Evolutionary conservation across 352 stramenopile species (phyloP).

Genomic region (Globisporangium mamillatum): DNA sequence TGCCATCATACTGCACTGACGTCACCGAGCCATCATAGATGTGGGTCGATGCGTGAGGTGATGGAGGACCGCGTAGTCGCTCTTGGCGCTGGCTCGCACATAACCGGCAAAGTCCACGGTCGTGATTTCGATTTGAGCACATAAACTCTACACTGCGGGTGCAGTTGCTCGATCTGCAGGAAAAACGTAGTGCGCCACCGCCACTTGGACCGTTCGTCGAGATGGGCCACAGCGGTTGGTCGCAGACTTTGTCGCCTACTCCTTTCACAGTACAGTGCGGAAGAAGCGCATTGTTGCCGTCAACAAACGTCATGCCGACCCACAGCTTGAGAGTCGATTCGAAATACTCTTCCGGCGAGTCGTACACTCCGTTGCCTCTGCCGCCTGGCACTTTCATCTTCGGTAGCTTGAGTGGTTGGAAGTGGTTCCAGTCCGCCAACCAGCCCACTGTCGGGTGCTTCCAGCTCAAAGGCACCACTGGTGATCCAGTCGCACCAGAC

Average conservation of each 20-base stretch:
- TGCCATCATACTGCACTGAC: slow-evolving; percentile 54
- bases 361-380: slow-evolving; percentile 56
- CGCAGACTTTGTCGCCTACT: slow-evolving; percentile 52
- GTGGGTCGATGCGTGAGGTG: slow-evolving; percentile 65
- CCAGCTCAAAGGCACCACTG: slow-evolving; percentile 35
- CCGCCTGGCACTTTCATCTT: slow-evolving; percentile 62
- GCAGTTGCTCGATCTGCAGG: slow-evolving; percentile 58
- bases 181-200: slow-evolving; percentile 16
- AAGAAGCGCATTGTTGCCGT: slow-evolving; percentile 80
- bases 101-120: slow-evolving; percentile 53
- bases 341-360: slow-evolving; percentile 78
- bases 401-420: slow-evolving; percentile 64
- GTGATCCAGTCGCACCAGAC: not conserved
- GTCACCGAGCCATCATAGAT: slow-evolving; percentile 71
- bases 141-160: slow-evolving; percentile 47
- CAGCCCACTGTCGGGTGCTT: slow-evolving; percentile 66
- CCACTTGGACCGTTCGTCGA: slow-evolving; percentile 5
- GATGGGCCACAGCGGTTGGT: slow-evolving; percentile 68
- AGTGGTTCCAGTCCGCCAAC: slow-evolving; percentile 65
- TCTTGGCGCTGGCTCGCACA: slow-evolving; percentile 55
- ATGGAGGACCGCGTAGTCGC: slow-evolving; percentile 49
- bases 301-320: slow-evolving; percentile 87
- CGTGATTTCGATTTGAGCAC: slow-evolving; percentile 54
- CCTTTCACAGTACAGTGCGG: slow-evolving; percentile 60
- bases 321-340: slow-evolving; percentile 67